Evolutionary conservation across 2,329 filamentous ascomycete species (phyloP), one percentile per base, ranked within the genome.

Genomic region (Colletotrichum graminicola): DNA sequence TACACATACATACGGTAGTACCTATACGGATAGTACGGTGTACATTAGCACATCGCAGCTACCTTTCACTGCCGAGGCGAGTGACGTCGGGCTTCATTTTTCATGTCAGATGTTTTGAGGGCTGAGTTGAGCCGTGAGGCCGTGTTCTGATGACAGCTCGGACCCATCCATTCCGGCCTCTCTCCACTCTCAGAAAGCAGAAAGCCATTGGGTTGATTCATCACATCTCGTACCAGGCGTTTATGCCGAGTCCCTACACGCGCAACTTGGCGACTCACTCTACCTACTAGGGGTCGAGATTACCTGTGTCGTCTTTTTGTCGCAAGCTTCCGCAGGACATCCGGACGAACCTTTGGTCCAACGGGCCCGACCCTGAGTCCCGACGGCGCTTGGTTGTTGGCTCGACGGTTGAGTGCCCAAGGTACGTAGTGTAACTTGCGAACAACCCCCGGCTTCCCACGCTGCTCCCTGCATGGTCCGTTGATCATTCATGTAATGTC

Each of bases 261-360:
- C 51, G 26, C 5, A 18, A n/a, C 43, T 43, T 45, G 43, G 43
- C n/a, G 21, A 21, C n/a, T 45, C 34, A 18, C 49, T 29, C 29
- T 29, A 29, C 8, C 23, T 11, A n/a, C n/a, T n/a, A n/a, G n/a
- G 3, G n/a, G 14, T 49, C 26, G 32, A 57, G 36, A 29, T 67
- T 41, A 54, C 3, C 10, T 41, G 23, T 21, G 8, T 39, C 45
- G 23, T 45, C 34, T 26, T 49, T 26, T 56, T 23, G n/a, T 14
- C 23, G 49, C 49, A 26, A 26, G 49, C 51, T 45, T 8, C 51
- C 41, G 29, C 18, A 62, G 59, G 59, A 36, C 59, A 51, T 60
- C 54, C 65, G 68, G 68, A 57, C 29, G 59, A 64, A 63, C 47
- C 11, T 64, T 59, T 47, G 47, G 21, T 11, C 65, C 68, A 68